Base-by-base conservation (phyloP, 1,284 basidiomycete genomes). In the Cryptococcus sp. region DNA sequence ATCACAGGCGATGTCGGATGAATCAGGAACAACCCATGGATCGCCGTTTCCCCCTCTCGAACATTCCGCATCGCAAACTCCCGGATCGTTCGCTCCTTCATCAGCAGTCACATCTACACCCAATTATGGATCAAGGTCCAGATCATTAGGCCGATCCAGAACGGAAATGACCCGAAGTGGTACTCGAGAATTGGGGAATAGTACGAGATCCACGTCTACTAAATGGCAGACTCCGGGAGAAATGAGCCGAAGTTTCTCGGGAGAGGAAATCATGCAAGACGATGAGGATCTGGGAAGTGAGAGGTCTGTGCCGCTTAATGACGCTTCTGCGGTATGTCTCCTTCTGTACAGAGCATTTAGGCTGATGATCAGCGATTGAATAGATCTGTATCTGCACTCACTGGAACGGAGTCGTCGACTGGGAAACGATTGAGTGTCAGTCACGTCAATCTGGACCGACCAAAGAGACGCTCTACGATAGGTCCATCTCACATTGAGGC, bases 201-300 rank as follows among this genome's bases (percentile, higher is more conserved):
- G 61, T 41, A 56, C 55, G 1, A 55, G 54, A 13, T 56, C 53
- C 18, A 53, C 59, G 19, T 13, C 13, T 19, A 7, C 41, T 3
- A 54, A 48, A 32, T 69, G 66, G 66, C 63, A 64, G 28, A 69
- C 63, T 1, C 66, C 66, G 7, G 59, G 61, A 21, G 61, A 66
- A 46, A 53, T 68, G 56, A 69, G 64, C 39, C 42, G 53, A 22
- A 69, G 66, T 43, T 69, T 69, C 40, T 64, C 64, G 16, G 62
- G 53, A 18, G 63, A 63, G 16, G 59, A 62, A 40, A 66, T 66
- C n/a, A 32, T 37, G 10, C 22, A 4, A 39, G 36, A 50, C 4
- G 45, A 45, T 2, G 36, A 39, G 7, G 50, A 41, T 22, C 22
- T 62, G 36, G 57, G 59, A 2, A 46, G 48, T 4, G 59, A 62